Evolutionary conservation across 2,329 filamentous ascomycete genomes (phyloP), one percentile per base, ranked within the genome.

Genomic region (Sclerotiophoma versabilis): DNA sequence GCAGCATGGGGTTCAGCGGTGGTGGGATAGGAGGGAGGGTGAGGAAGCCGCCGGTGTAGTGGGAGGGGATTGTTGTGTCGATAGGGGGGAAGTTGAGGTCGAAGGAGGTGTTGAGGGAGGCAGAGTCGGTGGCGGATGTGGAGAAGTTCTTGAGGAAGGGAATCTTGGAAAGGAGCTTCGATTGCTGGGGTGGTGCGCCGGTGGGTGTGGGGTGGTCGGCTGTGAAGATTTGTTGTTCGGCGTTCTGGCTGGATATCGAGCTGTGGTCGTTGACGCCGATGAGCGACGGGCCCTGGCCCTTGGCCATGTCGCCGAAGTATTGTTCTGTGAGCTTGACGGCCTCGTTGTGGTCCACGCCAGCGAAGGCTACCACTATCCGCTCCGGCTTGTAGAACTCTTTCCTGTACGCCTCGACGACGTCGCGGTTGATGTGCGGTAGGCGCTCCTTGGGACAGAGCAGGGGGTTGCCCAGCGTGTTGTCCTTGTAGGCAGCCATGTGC

Each of bases 401-500:
- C 32, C 93, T 81, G 73, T 99, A 99, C 56, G 87, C 84, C 67
- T 89, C 80, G 46, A 98, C 87, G 7, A 90, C 87, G 23, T 82
- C 77, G 63, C 84, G 85, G 71, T 92, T 83, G 68, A 99, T 99
- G 63, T 84, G 79, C 0, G 79, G 80, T 51, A 99, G 79, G 44
- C 93, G 83, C 67, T 98, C 93, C 70, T 89, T 86, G 0, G 95
- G 95, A 73, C 95, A 99, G 44, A 99, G 79, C 62, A 99, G 76
- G 4, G 95, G 95, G 76, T 98, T 96, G 30, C 95, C 95, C 11
- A 99, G 82, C 0, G 95, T 98, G 78, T 99, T 98, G 72, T 95
- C 90, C 80, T 92, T 95, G 78, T 91, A 99, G 2, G 93, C 95
- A 9, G 95, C 92, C 80, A 93, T 95, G 75, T 99, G 95, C 30